Conservation (phyloP, 108 stramenopile species). For the Discostella stelligeroides region DNA sequence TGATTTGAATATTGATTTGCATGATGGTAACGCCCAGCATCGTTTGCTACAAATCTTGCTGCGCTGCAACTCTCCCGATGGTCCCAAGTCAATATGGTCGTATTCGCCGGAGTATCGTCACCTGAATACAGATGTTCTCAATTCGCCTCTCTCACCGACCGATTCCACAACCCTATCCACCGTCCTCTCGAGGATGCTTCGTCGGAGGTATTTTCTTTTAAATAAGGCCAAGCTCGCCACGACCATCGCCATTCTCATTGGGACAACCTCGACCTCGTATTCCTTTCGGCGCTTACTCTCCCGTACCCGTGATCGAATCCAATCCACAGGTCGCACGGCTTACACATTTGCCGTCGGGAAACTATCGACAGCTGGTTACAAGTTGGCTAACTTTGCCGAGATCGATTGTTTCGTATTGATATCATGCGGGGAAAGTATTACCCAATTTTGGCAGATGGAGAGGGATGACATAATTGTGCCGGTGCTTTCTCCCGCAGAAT, state of each 20-base stretch:
- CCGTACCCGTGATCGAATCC: constrained; percentile 60
- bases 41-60: constrained; percentile 56
- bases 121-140: constrained; percentile 37
- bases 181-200: constrained; percentile 61
- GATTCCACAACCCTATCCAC: constrained; percentile 42
- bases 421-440: constrained; percentile 85
- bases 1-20: constrained; percentile 43
- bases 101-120: constrained; percentile 60
- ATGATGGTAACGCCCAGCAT: constrained; percentile 28
- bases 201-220: constrained; percentile 83
- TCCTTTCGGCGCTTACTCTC: constrained; percentile 74
- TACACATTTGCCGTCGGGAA: constrained; percentile 95
- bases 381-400: constrained; percentile 95
- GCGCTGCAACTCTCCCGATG: constrained; percentile 53
- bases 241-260: constrained; percentile 92
- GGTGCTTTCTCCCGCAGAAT: constrained; percentile 92
- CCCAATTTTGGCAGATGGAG: constrained; percentile 74
- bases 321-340: constrained; percentile 73
- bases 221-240: constrained; percentile 85
- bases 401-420: constrained; percentile 94
- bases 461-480: constrained; percentile 72
- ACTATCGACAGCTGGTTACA: constrained; percentile 83
- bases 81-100: constrained; percentile 57
- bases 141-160: constrained; percentile 37
- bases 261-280: constrained; percentile 76